Base-by-base conservation (phyloP, 2,329 filamentous ascomycete species). In the Apiospora rasikravindrae region DNA sequence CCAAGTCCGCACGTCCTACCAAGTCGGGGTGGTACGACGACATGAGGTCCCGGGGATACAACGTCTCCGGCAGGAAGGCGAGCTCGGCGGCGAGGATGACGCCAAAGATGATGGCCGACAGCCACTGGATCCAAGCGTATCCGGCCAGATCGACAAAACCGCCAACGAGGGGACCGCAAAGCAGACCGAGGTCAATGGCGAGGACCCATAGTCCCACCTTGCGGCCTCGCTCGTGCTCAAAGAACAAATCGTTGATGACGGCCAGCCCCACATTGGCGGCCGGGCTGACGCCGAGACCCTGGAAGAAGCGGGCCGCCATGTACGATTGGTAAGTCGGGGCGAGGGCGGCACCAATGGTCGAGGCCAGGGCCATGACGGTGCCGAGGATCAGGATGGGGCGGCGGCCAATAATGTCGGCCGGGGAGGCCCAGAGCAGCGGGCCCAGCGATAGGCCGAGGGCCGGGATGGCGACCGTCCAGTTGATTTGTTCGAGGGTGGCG, bases 301-400 rank as follows among this genome's bases (percentile, higher is more conserved):
- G 88, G 76, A 90, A 88, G 76, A 90, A 89, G 2, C 88, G 81
- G 1, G 86, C 87, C n/a, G 86, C 85, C 86, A 90, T 88, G 77
- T 90, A 90, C 0, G 84, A 84, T 1, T 78, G 75, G 76, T 88
- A 88, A 40, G 78, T 77, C 6, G 79, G 74, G 22, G 81, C 78
- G 7, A 81, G 75, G 13, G 81, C 79, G 40, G 80, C 80, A 69
- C 81, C 80, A 53, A 82, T 73, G 47, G 79, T 81, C 4, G 81
- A 74, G 45, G 76, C 78, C 40, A 83, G 74, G 24, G 81, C 77
- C 69, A 82, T 76, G 69, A 77, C 61, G 42, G 82, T 76, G 81
- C 84, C 73, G 29, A 83, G 70, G 40, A 90, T 80, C 75, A 89
- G 84, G 47, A 89, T 81, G 11, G 84, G 76, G 4, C 88, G 82